phyloP scores from a whole-genome alignment of 495 filamentous ascomycete genomes.

The Penicillium chermesinum region DNA sequence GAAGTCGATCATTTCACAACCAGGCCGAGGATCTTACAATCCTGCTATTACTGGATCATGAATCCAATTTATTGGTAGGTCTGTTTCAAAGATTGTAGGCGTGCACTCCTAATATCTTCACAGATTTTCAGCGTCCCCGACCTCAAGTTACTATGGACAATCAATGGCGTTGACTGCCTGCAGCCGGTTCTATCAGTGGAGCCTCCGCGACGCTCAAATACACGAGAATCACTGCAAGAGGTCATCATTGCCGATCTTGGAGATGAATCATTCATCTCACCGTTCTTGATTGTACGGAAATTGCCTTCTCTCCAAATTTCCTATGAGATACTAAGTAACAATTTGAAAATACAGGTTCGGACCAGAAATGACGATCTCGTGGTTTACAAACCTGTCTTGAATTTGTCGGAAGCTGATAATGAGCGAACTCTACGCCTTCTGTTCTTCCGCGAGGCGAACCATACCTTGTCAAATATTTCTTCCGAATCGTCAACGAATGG shows the following conservation, averaged over 20 bases:
- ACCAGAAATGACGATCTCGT: conserved; percentile 73
- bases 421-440: conserved; percentile 46
- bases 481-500: conserved; percentile 26
- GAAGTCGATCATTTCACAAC: conserved; percentile 50
- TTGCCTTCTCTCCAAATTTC: too few relatives aligned
- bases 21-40: conserved; percentile 48
- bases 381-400: conserved; percentile 76
- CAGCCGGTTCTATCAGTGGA: conserved; percentile 70
- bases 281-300: conserved; percentile 70
- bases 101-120: neutral
- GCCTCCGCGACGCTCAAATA: conserved; percentile 62
- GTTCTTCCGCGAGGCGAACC: conserved; percentile 72
- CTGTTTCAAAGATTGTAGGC: neutral
- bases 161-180: conserved; percentile 69
- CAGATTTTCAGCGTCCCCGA: conserved; percentile 42
- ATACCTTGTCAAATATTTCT: conserved; percentile 46
- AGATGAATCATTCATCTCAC: conserved; percentile 59
- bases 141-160: conserved; percentile 28
- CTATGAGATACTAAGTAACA: too few relatives aligned
- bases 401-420: conserved; percentile 18
- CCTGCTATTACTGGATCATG: conserved; percentile 66
- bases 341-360: conserved; percentile 53
- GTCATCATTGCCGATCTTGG: conserved; percentile 80
- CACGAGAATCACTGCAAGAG: conserved; percentile 68
- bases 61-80: conserved; percentile 69